Percentiles rank a stretch among this genome's conserved stretches.
phyloP scores from a whole-genome alignment of 306 rosid species.

The Biancaea sappan region DNA sequence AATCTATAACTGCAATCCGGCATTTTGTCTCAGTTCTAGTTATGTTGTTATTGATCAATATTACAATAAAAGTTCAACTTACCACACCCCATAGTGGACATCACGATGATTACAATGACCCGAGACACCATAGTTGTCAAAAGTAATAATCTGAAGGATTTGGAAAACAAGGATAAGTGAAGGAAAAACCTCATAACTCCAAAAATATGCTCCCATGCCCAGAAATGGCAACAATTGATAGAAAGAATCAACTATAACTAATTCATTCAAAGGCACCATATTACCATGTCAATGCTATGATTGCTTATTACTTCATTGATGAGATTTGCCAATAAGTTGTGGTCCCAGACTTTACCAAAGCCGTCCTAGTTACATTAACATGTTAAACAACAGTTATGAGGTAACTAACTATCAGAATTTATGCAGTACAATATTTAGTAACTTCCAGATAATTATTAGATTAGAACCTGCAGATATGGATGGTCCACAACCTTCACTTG shows the following conservation, averaged over 20 bases:
- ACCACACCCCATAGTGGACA: conserved; percentile 76
- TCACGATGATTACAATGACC: conserved; percentile 94
- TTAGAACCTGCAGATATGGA: conserved; percentile 80
- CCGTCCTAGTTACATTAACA: conserved; percentile 69
- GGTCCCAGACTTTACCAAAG: conserved; percentile 80
- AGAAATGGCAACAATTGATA: neutral
- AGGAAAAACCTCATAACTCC: conserved; percentile 5
- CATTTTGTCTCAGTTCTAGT: neutral
- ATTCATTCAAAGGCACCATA: conserved; percentile 21
- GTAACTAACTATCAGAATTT: conserved; percentile 18
- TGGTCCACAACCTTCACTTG: conserved; percentile 75
- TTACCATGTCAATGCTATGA: conserved; percentile 66
- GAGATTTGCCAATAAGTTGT: conserved; percentile 58
- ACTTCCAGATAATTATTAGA: conserved; percentile 41
- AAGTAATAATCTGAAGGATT: conserved; percentile 71
- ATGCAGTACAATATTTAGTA: conserved; percentile 11
- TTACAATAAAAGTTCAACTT: conserved; percentile 36
- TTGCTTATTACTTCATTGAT: conserved; percentile 55
- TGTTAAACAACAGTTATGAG: conserved; percentile 30
- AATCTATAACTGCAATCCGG: too few species aligned
- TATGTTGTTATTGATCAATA: conserved; percentile 24
- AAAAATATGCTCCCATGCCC: conserved; percentile 10
- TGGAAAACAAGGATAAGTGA: conserved; percentile 27
- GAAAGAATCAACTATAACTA: neutral
- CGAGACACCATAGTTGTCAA: conserved; percentile 79